Evolutionary conservation across 768 basidiomycete genomes (phyloP).

Genomic region (Termitomyces titanicus): DNA sequence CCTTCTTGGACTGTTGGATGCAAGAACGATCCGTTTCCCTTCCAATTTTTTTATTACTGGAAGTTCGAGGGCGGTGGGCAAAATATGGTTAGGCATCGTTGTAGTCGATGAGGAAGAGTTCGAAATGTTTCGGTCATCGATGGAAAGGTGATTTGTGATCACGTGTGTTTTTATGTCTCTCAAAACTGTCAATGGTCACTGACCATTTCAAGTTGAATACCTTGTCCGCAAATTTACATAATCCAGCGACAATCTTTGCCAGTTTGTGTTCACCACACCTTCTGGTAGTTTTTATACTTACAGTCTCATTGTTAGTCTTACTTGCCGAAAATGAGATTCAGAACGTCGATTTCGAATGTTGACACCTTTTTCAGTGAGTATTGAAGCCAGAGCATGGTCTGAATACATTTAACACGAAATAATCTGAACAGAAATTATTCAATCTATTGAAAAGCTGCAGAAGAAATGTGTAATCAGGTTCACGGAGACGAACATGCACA

Average conservation of each 20-base stretch:
- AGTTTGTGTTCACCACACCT: neutral
- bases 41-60: conserved; percentile 63
- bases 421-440: conserved; percentile 57
- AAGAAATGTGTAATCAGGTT: conserved; percentile 84
- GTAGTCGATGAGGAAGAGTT: neutral
- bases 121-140: too few relatives aligned
- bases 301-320: neutral
- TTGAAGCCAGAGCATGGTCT: neutral
- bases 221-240: too few relatives aligned
- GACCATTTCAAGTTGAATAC: too few relatives aligned
- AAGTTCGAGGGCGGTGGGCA: conserved; percentile 59
- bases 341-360: conserved; percentile 56
- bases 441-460: conserved; percentile 79
- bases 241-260: neutral
- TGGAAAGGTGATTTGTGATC: too few relatives aligned
- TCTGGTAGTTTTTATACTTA: neutral
- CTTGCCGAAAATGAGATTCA: conserved; percentile 48
- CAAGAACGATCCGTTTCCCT: conserved; percentile 78
- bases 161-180: too few relatives aligned
- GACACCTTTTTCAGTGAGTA: conserved; percentile 50
- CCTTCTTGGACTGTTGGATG: conserved; percentile 83
- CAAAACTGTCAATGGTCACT: too few relatives aligned
- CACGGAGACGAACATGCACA: conserved; percentile 66
- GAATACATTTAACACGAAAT: neutral
- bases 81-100: conserved; percentile 44